Evolutionary conservation across 2,329 filamentous ascomycete genomes (phyloP).

Genomic region (Ascomycota sp.): DNA sequence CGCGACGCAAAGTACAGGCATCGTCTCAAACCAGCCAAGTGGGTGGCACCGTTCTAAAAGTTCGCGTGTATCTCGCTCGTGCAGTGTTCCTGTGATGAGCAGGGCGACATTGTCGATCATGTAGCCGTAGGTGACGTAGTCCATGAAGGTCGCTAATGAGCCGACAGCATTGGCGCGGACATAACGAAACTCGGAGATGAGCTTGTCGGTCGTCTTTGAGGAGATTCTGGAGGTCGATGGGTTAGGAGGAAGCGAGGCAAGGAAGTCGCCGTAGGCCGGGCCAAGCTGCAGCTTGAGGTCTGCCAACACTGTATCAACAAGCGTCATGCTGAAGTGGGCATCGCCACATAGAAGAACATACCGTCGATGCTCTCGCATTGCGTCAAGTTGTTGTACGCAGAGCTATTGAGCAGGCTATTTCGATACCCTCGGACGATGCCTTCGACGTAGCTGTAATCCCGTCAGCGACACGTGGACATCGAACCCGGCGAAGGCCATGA

Average conservation of each 20-base stretch:
- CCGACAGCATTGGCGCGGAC: constrained; percentile 83
- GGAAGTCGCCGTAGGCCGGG: constrained; percentile 90
- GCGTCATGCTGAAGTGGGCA: neutral
- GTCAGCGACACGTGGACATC: constrained; percentile 10
- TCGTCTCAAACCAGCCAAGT: constrained; percentile 94
- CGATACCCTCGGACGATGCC: constrained; percentile 93
- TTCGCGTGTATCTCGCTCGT: constrained; percentile 91
- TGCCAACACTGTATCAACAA: constrained; percentile 14
- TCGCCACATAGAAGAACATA: constrained; percentile 11
- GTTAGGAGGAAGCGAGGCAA: constrained; percentile 79
- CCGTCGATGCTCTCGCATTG: constrained; percentile 97
- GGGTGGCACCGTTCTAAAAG: constrained; percentile 89
- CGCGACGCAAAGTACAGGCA: constrained; percentile 91
- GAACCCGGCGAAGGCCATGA: constrained; percentile 1
- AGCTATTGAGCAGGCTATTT: constrained; percentile 70
- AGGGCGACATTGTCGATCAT: constrained; percentile 99
- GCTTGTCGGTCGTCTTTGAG: constrained; percentile 88
- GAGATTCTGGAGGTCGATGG: constrained; percentile 90
- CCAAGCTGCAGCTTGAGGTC: constrained; percentile 95
- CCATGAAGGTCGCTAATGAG: constrained; percentile 81
- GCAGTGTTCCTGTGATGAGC: constrained; percentile 88
- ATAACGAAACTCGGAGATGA: constrained; percentile 93
- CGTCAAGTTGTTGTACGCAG: constrained; percentile 86
- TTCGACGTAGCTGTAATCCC: constrained; percentile 57
- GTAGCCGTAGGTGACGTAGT: constrained; percentile 95